Conservation (phyloP, 331 rosid species). For the Acacia concinna region DNA sequence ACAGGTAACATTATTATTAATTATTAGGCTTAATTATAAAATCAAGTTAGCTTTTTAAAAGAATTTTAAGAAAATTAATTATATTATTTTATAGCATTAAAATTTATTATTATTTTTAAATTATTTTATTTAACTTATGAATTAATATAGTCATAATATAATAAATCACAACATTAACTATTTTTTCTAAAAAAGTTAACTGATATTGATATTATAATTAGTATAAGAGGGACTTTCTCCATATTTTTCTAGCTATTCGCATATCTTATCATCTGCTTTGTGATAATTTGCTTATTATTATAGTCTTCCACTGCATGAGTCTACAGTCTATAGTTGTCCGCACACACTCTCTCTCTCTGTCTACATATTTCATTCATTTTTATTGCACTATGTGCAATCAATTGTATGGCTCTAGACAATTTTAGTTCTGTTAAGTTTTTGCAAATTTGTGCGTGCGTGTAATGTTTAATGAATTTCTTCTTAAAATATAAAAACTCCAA, state of each 20-base stretch:
- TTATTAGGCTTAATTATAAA: no score
- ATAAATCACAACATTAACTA: no score
- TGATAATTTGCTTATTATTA: background rate
- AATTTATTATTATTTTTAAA: no score
- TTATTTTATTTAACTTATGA: no score
- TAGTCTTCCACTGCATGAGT: background rate
- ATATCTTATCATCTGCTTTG: background rate
- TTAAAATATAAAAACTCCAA: background rate
- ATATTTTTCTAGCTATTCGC: background rate
- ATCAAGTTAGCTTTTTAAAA: no score
- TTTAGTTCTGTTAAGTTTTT: background rate
- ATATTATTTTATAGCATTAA: no score
- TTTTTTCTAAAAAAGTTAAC: no score
- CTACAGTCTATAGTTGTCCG: background rate
- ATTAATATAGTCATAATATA: no score
- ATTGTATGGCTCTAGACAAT: background rate
- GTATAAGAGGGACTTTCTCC: background rate
- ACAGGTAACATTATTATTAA: no score
- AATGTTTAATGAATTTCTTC: background rate
- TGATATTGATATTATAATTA: no score
- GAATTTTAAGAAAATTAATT: no score
- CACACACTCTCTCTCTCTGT: no score
- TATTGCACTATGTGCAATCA: background rate
- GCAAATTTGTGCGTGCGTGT: background rate
- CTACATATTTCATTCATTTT: background rate